Percentiles rank a stretch among this genome's conserved stretches.
phyloP scores from a whole-genome alignment of 2,329 filamentous ascomycete species.

The Daldinia sp. region DNA sequence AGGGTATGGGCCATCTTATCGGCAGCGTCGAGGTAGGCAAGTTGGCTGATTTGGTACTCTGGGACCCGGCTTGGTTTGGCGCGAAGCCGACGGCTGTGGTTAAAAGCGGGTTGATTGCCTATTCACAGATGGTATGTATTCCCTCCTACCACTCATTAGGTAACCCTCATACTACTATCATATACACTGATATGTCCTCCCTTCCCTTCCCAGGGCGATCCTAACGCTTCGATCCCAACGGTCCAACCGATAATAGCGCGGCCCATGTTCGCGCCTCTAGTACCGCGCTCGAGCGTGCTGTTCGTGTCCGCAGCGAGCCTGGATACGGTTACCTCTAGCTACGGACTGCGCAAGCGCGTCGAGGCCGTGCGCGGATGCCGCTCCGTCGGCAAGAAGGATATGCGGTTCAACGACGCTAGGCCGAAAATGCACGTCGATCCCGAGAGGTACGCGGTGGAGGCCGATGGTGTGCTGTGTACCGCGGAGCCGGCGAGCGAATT shows the following conservation, averaged over 20 bases:
- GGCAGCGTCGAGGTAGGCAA: slow-evolving; percentile 91
- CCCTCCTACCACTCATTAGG: neutral
- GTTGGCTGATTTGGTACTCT: slow-evolving; percentile 88
- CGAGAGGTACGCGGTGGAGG: slow-evolving; percentile 88
- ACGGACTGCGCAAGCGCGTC: slow-evolving; percentile 82
- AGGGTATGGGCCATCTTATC: slow-evolving; percentile 89
- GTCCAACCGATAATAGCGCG: slow-evolving; percentile 86
- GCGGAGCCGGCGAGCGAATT: slow-evolving; percentile 78
- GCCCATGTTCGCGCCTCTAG: slow-evolving; percentile 84
- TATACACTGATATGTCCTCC: neutral
- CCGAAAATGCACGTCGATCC: slow-evolving; percentile 93
- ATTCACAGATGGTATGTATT: slow-evolving; percentile 79
- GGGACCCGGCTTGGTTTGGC: slow-evolving; percentile 87
- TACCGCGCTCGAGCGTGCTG: slow-evolving; percentile 79
- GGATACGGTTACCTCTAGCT: slow-evolving; percentile 67
- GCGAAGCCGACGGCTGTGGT: slow-evolving; percentile 84
- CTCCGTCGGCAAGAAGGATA: slow-evolving; percentile 82
- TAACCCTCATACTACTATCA: neutral
- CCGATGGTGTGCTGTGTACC: slow-evolving; percentile 79
- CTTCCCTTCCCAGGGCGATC: slow-evolving; percentile 69
- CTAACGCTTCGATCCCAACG: slow-evolving; percentile 87
- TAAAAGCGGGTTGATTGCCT: slow-evolving; percentile 89
- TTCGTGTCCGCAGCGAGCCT: slow-evolving; percentile 85
- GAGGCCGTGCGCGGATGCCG: slow-evolving; percentile 84
- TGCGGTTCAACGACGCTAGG: slow-evolving; percentile 88